Conservation (phyloP, 164 flowering plant genomes). For the Umbellularia californica region DNA sequence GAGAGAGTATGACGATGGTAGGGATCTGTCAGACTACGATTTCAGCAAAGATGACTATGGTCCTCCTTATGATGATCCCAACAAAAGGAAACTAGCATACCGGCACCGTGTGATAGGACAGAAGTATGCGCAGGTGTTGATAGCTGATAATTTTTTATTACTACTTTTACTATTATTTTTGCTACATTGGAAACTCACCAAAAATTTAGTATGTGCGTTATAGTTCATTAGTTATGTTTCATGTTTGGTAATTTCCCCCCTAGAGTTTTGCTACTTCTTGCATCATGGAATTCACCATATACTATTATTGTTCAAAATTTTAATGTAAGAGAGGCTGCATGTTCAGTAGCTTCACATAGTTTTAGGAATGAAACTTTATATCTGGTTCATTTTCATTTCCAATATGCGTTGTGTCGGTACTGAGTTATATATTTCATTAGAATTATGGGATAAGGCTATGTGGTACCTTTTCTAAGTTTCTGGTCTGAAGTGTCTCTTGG, state of each 20-base stretch:
- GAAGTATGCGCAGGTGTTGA: constrained; percentile 66
- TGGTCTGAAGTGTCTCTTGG: too few relatives aligned
- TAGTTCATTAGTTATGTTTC: too few relatives aligned
- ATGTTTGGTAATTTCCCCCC: background rate
- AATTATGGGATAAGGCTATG: too few relatives aligned
- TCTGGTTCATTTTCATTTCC: too few relatives aligned
- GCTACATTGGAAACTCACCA: background rate
- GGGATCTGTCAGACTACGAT: constrained; percentile 73
- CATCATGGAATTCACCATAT: background rate
- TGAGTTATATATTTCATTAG: too few relatives aligned
- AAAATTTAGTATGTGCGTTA: background rate
- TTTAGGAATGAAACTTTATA: too few relatives aligned
- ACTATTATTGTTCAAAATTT: background rate
- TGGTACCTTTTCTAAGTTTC: too few relatives aligned
- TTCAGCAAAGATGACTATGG: constrained; percentile 63
- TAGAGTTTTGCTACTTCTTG: background rate
- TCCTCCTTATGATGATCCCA: constrained; percentile 49
- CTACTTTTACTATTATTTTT: background rate
- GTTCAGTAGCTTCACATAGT: too few relatives aligned
- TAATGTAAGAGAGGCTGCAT: too few relatives aligned
- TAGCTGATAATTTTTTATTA: constrained; percentile 1
- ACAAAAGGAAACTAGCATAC: constrained; percentile 76
- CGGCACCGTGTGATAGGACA: constrained; percentile 62
- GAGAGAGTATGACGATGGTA: constrained; percentile 71
- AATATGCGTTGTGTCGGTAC: too few relatives aligned